Evolutionary conservation across 2,329 filamentous ascomycete genomes (phyloP).

Genomic region (Trichoderma aggressivum): DNA sequence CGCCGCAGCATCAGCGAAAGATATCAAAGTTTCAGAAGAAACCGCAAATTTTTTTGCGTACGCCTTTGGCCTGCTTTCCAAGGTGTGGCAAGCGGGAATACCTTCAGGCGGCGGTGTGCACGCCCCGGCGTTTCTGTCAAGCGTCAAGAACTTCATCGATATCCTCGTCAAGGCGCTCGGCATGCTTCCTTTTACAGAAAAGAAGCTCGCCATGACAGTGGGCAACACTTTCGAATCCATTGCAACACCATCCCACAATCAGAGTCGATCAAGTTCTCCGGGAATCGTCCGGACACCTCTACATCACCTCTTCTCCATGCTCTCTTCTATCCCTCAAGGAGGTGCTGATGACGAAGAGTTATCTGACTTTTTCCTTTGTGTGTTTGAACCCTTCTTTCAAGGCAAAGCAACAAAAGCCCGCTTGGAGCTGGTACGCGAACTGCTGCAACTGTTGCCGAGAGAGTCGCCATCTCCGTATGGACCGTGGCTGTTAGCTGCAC

Average conservation of each 20-base stretch:
- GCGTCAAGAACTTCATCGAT: conserved; percentile 50
- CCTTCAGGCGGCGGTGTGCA: conserved; percentile 43
- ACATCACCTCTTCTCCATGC: conserved; percentile 61
- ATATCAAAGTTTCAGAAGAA: conserved; percentile 84
- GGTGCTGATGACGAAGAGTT: conserved; percentile 46
- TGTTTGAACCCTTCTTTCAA: conserved; percentile 58
- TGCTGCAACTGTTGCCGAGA: conserved; percentile 48
- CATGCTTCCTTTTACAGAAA: conserved; percentile 61
- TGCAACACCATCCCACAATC: conserved; percentile 63
- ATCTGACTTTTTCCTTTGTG: conserved; percentile 44
- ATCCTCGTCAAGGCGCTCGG: conserved; percentile 52
- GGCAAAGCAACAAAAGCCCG: conserved; percentile 44
- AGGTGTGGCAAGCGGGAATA: conserved; percentile 55
- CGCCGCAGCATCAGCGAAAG: conserved; percentile 69
- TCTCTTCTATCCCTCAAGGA: conserved; percentile 50
- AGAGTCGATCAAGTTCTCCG: conserved; percentile 46
- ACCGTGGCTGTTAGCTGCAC: conserved; percentile 50
- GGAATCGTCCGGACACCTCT: conserved; percentile 57
- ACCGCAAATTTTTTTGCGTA: conserved; percentile 75
- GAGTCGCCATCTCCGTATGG: conserved; percentile 46
- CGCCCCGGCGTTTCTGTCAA: conserved; percentile 51
- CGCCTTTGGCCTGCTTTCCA: conserved; percentile 65
- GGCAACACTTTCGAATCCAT: conserved; percentile 59
- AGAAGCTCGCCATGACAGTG: conserved; percentile 49
- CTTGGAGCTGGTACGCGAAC: conserved; percentile 47